Evolutionary conservation across 768 basidiomycete species (phyloP).

Genomic region (Auricularia heimuer): DNA sequence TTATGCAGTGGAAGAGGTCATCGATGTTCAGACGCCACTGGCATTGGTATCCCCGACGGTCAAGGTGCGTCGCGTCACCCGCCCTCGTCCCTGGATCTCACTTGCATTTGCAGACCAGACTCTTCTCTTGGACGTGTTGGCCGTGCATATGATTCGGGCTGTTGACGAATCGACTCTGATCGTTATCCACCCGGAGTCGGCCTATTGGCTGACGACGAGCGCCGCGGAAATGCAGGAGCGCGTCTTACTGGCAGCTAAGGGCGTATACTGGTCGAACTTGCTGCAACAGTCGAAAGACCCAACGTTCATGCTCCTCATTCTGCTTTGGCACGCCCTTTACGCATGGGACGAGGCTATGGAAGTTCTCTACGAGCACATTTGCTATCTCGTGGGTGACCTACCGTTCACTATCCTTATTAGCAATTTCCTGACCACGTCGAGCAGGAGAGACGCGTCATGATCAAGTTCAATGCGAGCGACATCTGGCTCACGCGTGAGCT

Average conservation of each 20-base stretch:
- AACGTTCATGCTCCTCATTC: slow-evolving; percentile 42
- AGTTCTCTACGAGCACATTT: slow-evolving; percentile 40
- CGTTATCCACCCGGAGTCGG: slow-evolving; percentile 20
- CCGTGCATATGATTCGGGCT: neutral
- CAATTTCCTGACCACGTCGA: neutral
- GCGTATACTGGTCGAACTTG: slow-evolving; percentile 28
- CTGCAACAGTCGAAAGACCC: slow-evolving; percentile 32
- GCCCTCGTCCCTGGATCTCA: neutral
- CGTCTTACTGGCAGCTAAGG: slow-evolving; percentile 19
- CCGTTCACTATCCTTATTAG: neutral
- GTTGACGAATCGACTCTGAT: slow-evolving; percentile 10
- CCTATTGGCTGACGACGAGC: slow-evolving; percentile 1
- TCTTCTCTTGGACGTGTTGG: neutral
- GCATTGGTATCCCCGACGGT: neutral
- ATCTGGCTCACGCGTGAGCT: slow-evolving; percentile 41
- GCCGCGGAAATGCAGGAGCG: slow-evolving; percentile 5
- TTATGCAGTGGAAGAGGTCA: neutral
- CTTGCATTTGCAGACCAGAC: neutral
- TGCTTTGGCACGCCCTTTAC: slow-evolving; percentile 51
- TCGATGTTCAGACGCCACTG: neutral
- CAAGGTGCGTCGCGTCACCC: neutral
- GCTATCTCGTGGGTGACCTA: slow-evolving; percentile 32
- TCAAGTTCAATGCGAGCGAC: slow-evolving; percentile 21
- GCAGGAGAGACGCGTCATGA: slow-evolving; percentile 38
- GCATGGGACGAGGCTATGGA: slow-evolving; percentile 55